A percentile compares a stretch with the other conserved stretches of the same genome.
Evolutionary conservation across 768 basidiomycete genomes (phyloP).

Genomic region (Exsudoporus frostii): DNA sequence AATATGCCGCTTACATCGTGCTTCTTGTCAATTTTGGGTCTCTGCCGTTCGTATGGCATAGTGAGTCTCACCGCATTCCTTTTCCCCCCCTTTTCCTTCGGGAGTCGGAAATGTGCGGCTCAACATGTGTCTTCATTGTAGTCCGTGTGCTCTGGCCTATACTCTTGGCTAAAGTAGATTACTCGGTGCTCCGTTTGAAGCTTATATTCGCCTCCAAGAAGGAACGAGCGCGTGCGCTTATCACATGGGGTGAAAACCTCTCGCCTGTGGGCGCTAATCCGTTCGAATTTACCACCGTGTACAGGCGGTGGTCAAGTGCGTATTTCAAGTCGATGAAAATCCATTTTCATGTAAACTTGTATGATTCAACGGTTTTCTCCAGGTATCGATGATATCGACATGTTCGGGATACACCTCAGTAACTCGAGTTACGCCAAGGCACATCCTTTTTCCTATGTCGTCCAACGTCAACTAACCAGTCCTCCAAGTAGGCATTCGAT

Average conservation of each 20-base stretch:
- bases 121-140: slow-evolving; percentile 15
- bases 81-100: too few relatives aligned
- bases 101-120: background rate
- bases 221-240: slow-evolving; percentile 33
- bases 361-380: background rate
- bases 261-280: slow-evolving; percentile 58
- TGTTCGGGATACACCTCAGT: slow-evolving; percentile 67
- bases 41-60: slow-evolving; percentile 65
- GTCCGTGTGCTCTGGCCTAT: slow-evolving; percentile 56
- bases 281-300: slow-evolving; percentile 41
- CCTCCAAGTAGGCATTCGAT: slow-evolving; percentile 39
- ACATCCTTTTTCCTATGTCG: background rate
- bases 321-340: background rate
- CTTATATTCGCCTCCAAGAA: slow-evolving; percentile 37
- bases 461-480: background rate
- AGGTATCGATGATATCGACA: slow-evolving; percentile 70
- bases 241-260: slow-evolving; percentile 45
- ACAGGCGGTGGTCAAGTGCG: slow-evolving; percentile 55
- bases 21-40: slow-evolving; percentile 60
- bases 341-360: background rate
- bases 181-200: slow-evolving; percentile 33
- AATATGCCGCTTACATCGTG: slow-evolving; percentile 32
- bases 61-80: slow-evolving; percentile 39
- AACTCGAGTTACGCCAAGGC: slow-evolving; percentile 82
- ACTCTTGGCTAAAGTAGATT: slow-evolving; percentile 32